These are phyloP conservation scores for Alternaria viburni DNA, from an alignment of 2,329 filamentous ascomycete genomes.

Conservation along the genomic window DNA sequence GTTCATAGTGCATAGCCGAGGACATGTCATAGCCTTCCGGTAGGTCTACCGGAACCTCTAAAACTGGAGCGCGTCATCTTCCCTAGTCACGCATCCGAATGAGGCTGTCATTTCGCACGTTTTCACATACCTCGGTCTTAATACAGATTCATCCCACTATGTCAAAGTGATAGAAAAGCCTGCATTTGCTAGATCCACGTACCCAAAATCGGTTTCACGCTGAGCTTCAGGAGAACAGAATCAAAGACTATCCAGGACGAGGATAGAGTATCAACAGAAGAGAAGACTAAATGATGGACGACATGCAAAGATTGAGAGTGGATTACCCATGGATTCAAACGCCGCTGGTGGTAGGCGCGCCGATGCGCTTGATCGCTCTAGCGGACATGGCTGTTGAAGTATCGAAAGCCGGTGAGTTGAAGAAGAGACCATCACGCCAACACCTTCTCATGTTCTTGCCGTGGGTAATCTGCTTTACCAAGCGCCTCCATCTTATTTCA, in stretches of 20 bases:
- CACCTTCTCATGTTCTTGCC: too few relatives aligned
- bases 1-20: background rate
- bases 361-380: slow-evolving; percentile 70
- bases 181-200: background rate
- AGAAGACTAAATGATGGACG: slow-evolving; percentile 1
- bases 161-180: too few relatives aligned
- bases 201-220: background rate
- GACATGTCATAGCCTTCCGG: background rate
- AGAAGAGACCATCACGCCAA: background rate
- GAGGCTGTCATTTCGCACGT: accelerated
- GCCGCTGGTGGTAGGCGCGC: slow-evolving; percentile 67
- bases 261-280: background rate
- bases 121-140: background rate
- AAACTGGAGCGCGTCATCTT: background rate
- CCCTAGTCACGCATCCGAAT: background rate
- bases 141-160: too few relatives aligned
- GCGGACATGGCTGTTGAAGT: slow-evolving; percentile 66
- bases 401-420: slow-evolving; percentile 56
- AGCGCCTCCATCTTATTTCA: background rate
- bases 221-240: too few relatives aligned
- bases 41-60: background rate
- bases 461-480: too few relatives aligned
- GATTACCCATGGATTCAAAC: slow-evolving; percentile 65
- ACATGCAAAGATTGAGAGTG: slow-evolving; percentile 28
- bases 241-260: background rate